phyloP scores from a whole-genome alignment of 768 basidiomycete genomes.

The Mycena vulgaris region DNA sequence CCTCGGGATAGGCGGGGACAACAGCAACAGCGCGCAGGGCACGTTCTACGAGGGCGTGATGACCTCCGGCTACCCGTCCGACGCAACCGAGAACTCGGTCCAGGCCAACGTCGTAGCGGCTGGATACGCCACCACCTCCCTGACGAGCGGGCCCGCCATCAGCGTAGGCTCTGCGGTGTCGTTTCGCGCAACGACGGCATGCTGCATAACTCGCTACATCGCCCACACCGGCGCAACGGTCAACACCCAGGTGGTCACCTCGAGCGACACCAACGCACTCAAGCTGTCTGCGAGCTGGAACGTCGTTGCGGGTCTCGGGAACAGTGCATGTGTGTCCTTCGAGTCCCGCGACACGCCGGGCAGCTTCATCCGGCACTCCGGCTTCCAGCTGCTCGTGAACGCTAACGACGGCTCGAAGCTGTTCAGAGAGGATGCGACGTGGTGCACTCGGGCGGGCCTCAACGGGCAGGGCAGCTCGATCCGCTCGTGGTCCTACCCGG shows the following conservation, averaged over 20 bases:
- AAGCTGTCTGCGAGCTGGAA: too few relatives aligned
- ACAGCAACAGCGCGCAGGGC: too few relatives aligned
- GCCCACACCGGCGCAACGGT: slow-evolving; percentile 29
- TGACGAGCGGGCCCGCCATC: slow-evolving; percentile 25
- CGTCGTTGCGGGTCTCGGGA: too few relatives aligned
- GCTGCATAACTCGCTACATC: slow-evolving; percentile 18
- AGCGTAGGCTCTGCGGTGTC: background rate
- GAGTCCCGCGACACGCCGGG: too few relatives aligned
- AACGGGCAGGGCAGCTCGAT: slow-evolving; percentile 28
- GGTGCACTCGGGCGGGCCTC: slow-evolving; percentile 22
- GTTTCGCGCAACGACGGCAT: too few relatives aligned
- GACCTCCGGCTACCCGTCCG: too few relatives aligned
- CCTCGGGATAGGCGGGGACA: slow-evolving; percentile 1
- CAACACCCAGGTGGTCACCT: slow-evolving; percentile 31
- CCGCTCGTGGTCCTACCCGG: slow-evolving; percentile 25
- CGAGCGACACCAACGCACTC: slow-evolving; percentile 10
- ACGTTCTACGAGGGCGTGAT: too few relatives aligned
- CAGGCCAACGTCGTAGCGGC: slow-evolving; percentile 25
- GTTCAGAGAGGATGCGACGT: slow-evolving; percentile 29
- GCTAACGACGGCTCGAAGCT: slow-evolving; percentile 14
- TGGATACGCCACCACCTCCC: slow-evolving; percentile 19
- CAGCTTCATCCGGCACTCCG: too few relatives aligned
- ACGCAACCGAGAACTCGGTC: too few relatives aligned
- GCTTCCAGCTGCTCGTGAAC: too few relatives aligned
- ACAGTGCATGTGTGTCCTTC: too few relatives aligned